These are phyloP conservation scores for Aphanomyces euteiches DNA, from an alignment of 352 stramenopile species.

Conservation along the genomic window DNA sequence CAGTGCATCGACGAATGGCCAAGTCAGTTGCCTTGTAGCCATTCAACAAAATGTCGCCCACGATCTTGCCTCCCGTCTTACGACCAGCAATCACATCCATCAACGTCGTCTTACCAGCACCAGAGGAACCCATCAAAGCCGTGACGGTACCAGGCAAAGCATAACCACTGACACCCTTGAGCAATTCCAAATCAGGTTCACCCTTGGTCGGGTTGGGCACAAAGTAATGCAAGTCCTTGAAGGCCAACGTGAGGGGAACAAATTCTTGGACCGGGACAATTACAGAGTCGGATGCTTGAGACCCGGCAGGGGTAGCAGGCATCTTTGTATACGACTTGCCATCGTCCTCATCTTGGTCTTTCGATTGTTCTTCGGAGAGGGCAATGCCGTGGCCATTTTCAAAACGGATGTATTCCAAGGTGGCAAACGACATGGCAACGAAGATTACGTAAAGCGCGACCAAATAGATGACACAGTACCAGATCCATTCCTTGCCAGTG, in stretches of 20 bases:
- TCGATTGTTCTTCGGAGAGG: no score
- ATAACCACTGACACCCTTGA: constrained; percentile 47
- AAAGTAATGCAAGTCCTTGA: constrained; percentile 56
- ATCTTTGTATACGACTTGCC: not conserved
- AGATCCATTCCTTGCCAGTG: constrained; percentile 37
- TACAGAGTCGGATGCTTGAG: not conserved
- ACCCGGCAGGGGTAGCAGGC: not conserved
- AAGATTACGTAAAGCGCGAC: constrained; percentile 34
- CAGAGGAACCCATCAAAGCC: constrained; percentile 70
- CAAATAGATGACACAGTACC: constrained; percentile 33
- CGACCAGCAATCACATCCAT: constrained; percentile 92
- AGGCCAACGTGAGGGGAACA: constrained; percentile 45
- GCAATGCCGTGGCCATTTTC: not conserved
- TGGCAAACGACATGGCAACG: constrained; percentile 34
- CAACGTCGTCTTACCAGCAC: constrained; percentile 90
- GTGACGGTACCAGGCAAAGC: constrained; percentile 61
- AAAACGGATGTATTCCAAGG: constrained; percentile 20
- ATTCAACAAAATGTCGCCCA: constrained; percentile 65
- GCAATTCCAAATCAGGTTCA: constrained; percentile 32
- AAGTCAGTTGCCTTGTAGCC: constrained; percentile 47
- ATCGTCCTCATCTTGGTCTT: not conserved
- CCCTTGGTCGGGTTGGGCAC: constrained; percentile 44
- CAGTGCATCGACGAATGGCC: constrained; percentile 49
- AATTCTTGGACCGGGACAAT: not conserved
- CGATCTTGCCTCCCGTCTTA: constrained; percentile 82